phyloP scores from a whole-genome alignment of 257 asterid species.

The Jacaranda mimosifolia region DNA sequence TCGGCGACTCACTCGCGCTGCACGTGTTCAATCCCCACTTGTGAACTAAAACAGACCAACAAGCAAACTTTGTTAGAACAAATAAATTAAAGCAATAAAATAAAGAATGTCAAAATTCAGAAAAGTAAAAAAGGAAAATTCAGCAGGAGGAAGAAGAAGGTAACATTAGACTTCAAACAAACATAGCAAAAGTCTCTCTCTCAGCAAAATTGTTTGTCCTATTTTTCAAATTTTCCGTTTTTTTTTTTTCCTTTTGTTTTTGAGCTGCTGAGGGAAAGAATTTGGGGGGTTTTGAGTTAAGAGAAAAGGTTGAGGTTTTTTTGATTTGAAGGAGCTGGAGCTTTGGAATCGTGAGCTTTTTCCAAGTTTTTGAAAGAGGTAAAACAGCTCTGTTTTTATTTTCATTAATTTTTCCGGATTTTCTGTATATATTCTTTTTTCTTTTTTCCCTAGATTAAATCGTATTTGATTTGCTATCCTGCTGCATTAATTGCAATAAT shows the following conservation, averaged over 20 bases:
- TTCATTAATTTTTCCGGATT: background rate
- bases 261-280: background rate
- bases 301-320: background rate
- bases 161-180: constrained; percentile 25
- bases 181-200: background rate
- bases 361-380: constrained; percentile 35
- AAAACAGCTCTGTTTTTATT: background rate
- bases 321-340: constrained; percentile 14
- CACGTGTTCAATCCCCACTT: constrained; percentile 43
- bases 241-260: constrained; percentile 2
- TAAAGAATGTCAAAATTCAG: constrained; percentile 20
- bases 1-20: constrained; percentile 25
- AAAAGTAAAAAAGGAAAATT: constrained; percentile 23
- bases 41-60: constrained; percentile 45
- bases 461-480: constrained; percentile 18
- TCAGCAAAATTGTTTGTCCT: background rate
- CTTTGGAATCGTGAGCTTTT: background rate
- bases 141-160: constrained; percentile 17
- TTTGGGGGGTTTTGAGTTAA: background rate
- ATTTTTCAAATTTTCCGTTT: background rate
- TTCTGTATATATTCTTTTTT: background rate
- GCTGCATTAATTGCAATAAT: constrained; percentile 32
- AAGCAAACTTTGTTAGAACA: constrained; percentile 28
- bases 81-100: constrained; percentile 24
- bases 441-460: constrained; percentile 1